These are phyloP conservation scores for Cercospora sp. DNA, from an alignment of 2,329 filamentous ascomycete species.

Conservation along the genomic window DNA sequence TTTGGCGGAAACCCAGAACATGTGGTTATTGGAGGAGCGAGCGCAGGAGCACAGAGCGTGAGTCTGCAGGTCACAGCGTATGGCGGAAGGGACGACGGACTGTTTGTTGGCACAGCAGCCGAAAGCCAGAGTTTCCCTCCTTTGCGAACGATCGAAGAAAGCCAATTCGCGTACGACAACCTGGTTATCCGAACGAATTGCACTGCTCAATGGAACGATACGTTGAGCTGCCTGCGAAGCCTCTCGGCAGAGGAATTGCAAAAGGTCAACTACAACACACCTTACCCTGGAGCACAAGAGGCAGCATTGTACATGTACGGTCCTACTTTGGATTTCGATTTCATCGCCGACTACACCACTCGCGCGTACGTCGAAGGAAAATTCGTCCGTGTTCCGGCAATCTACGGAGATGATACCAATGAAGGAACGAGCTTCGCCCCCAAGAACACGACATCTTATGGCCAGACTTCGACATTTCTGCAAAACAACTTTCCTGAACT, in stretches of 20 bases:
- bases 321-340: conserved; percentile 53
- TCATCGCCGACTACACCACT: conserved; percentile 55
- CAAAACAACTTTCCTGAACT: conserved; percentile 60
- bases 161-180: conserved; percentile 55
- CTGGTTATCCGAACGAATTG: conserved; percentile 54
- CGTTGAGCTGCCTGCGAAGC: conserved; percentile 52
- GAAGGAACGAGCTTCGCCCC: conserved; percentile 66
- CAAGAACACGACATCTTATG: conserved; percentile 47
- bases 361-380: conserved; percentile 50
- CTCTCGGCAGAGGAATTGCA: conserved; percentile 50
- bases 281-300: conserved; percentile 47
- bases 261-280: conserved; percentile 46
- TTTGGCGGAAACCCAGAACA: conserved; percentile 71
- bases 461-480: conserved; percentile 57
- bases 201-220: conserved; percentile 38
- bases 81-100: conserved; percentile 48
- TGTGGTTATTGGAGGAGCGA: conserved; percentile 67
- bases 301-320: conserved; percentile 54
- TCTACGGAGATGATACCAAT: conserved; percentile 60
- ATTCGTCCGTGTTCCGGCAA: conserved; percentile 56
- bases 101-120: conserved; percentile 56
- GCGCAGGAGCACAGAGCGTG: conserved; percentile 67
- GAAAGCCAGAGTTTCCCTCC: conserved; percentile 57
- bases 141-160: conserved; percentile 50
- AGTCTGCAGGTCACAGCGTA: conserved; percentile 62